phyloP scores from a whole-genome alignment of 2,329 filamentous ascomycete species.

The Xylaria sp. region DNA sequence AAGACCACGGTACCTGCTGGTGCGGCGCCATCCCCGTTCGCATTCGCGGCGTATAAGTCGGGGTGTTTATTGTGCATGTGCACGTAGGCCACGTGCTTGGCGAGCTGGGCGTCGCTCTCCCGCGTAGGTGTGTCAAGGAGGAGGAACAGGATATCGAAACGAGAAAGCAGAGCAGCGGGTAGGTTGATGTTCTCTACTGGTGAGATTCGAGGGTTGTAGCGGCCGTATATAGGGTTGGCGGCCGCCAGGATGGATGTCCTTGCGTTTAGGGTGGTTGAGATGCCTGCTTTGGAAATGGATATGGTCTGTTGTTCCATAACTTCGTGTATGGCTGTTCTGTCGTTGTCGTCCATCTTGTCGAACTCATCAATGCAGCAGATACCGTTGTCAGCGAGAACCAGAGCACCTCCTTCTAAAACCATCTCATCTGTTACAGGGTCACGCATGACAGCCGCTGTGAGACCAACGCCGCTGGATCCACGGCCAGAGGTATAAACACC shows the following conservation, averaged over 20 bases:
- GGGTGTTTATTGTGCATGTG: slow-evolving; percentile 98
- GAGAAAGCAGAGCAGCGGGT: slow-evolving; percentile 93
- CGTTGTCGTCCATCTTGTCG: slow-evolving; percentile 89
- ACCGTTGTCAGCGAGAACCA: slow-evolving; percentile 83
- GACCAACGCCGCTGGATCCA: slow-evolving; percentile 82
- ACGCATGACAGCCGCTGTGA: slow-evolving; percentile 85
- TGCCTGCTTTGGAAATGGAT: slow-evolving; percentile 80
- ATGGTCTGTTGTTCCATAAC: slow-evolving; percentile 92
- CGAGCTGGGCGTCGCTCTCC: slow-evolving; percentile 90
- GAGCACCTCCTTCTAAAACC: slow-evolving; percentile 82
- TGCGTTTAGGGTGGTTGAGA: slow-evolving; percentile 85
- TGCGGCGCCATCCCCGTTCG: slow-evolving; percentile 51
- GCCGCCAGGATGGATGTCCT: slow-evolving; percentile 95
- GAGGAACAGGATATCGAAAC: slow-evolving; percentile 97
- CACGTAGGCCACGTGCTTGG: slow-evolving; percentile 93
- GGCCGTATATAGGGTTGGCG: slow-evolving; percentile 95
- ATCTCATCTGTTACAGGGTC: slow-evolving; percentile 87
- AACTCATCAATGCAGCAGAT: slow-evolving; percentile 90
- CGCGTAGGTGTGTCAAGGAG: slow-evolving; percentile 93
- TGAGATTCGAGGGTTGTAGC: slow-evolving; percentile 96
- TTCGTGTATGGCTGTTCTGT: slow-evolving; percentile 85
- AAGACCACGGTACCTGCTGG: slow-evolving; percentile 72
- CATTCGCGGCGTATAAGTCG: slow-evolving; percentile 65
- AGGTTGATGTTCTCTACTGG: slow-evolving; percentile 99
- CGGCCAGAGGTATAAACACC: slow-evolving; percentile 86